A percentile compares a stretch with the other conserved stretches of the same genome.
Evolutionary conservation across 1,284 basidiomycete genomes (phyloP).

Genomic region (Ustilago nuda): DNA sequence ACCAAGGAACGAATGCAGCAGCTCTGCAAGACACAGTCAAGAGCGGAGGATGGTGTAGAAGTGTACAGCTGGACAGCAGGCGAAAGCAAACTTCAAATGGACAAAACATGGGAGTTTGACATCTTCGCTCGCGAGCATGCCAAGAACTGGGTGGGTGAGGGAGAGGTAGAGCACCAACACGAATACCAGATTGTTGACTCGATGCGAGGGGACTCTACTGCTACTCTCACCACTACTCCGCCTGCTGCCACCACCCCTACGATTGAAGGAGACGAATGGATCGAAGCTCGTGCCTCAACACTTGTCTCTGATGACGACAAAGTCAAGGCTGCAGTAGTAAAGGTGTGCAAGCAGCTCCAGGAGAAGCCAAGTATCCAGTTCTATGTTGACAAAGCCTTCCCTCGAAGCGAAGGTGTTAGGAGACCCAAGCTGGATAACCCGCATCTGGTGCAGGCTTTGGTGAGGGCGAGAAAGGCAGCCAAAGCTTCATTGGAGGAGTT

Average conservation of each 20-base stretch:
- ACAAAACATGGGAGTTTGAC: conserved; percentile 50
- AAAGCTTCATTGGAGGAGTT: conserved; percentile 2
- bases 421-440: conserved; percentile 10
- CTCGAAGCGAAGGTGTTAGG: not conserved
- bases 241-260: not conserved
- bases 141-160: conserved; percentile 37
- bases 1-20: conserved; percentile 16
- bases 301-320: conserved; percentile 2
- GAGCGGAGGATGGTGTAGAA: conserved; percentile 15
- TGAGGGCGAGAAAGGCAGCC: conserved; percentile 17
- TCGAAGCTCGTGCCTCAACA: not conserved
- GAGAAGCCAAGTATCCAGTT: conserved; percentile 45
- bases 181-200: conserved; percentile 48
- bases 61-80: conserved; percentile 50
- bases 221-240: conserved; percentile 1
- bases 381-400: conserved; percentile 34
- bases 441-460: conserved; percentile 19
- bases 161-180: conserved; percentile 38
- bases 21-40: not conserved
- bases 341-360: conserved; percentile 12
- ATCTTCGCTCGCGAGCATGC: conserved; percentile 41
- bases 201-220: conserved; percentile 6
- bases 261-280: conserved; percentile 5
- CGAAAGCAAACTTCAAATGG: conserved; percentile 18
- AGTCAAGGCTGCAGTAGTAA: conserved; percentile 5